Evolutionary conservation across 2,329 filamentous ascomycete genomes (phyloP), one percentile per base, ranked within the genome.

Genomic region (Diaporthe amygdali): DNA sequence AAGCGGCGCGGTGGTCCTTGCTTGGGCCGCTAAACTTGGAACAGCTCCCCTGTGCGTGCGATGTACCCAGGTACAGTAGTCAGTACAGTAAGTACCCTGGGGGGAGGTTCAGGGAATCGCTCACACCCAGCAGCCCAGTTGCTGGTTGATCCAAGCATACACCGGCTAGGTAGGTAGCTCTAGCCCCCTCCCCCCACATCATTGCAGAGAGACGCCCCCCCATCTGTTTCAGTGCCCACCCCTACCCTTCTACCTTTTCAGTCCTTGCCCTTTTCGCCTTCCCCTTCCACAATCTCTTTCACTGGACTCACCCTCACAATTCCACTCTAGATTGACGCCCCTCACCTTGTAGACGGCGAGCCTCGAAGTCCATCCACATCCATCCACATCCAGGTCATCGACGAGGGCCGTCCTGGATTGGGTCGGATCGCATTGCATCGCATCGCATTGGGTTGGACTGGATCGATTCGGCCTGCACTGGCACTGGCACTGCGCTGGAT

Each of bases 181-280:
- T 47, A 46, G 27, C 56, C 56, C 56, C 56, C 41, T n/a, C 30
- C 37, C 59, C 59, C 59, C 59, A 64, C 44, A 64, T 54, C 41
- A 49, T 64, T 47, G 41, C 59, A 64, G 44, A 64, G n/a, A 64
- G 44, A 64, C 59, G 59, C 59, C 59, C 59, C 37, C 59, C 59
- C 59, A 64, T 49, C 59, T 44, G 59, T 49, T 37, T 64, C 44
- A 64, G 20, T 64, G 59, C 59, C 59, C 59, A 64, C 59, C 59
- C 59, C 59, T 64, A 64, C 59, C 59, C 59, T 64, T 44, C 49
- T 44, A 4, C n/a, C 41, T 64, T 64, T 49, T 37, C n/a, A 68
- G 41, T 44, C 66, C 41, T 39, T 56, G 51, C 66, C 66, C 66
- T 68, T 56, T 66, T 59, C 66, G 54, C 66, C 55, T 68, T 59